phyloP scores from a whole-genome alignment of 2,329 filamentous ascomycete species.

The Penicillium sp. region DNA sequence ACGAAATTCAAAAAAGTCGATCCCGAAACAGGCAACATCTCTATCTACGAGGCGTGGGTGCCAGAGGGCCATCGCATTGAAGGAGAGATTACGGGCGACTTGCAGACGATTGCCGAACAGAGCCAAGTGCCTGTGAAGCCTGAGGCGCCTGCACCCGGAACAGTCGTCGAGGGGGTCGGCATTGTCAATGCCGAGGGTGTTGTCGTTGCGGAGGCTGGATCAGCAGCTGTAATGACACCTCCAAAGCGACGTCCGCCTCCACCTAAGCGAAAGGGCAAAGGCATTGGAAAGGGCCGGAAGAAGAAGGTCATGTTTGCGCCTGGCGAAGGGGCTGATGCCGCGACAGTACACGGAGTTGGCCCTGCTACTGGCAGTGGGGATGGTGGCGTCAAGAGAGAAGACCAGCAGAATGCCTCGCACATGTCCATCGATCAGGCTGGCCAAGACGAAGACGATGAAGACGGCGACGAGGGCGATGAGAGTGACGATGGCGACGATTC shows the following conservation, averaged over 20 bases:
- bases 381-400: conserved; percentile 39
- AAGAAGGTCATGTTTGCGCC: conserved; percentile 63
- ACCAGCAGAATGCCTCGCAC: conserved; percentile 42
- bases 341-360: conserved; percentile 37
- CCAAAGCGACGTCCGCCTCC: conserved; percentile 66
- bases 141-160: conserved; percentile 53
- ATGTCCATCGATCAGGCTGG: conserved; percentile 44
- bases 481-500: conserved; percentile 54
- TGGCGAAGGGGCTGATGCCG: conserved; percentile 43
- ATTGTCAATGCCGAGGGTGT: conserved; percentile 62
- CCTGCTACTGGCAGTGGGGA: conserved; percentile 40
- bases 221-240: conserved; percentile 48
- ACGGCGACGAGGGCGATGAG: conserved; percentile 50
- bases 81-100: conserved; percentile 69
- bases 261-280: conserved; percentile 77
- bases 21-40: conserved; percentile 71
- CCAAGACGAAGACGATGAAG: conserved; percentile 49
- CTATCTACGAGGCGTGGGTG: conserved; percentile 79
- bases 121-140: conserved; percentile 34
- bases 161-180: conserved; percentile 58
- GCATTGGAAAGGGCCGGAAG: conserved; percentile 74
- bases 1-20: conserved; percentile 78
- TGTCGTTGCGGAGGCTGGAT: conserved; percentile 51
- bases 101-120: conserved; percentile 48
- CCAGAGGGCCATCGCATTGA: conserved; percentile 75